Conservation (phyloP, 352 stramenopile genomes). For the Detonula confervacea region DNA sequence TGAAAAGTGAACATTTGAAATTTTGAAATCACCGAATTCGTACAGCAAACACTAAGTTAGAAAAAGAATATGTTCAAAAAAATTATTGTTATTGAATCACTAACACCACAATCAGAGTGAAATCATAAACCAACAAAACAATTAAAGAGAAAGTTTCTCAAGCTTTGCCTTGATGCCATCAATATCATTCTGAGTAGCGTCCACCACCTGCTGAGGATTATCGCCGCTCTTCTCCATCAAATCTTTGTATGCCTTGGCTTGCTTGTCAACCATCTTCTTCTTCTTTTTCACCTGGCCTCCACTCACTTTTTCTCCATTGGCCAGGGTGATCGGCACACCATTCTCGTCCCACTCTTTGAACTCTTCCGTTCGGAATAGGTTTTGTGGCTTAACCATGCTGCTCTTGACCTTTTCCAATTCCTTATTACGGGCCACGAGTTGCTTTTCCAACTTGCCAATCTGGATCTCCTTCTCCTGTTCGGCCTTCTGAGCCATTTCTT, state of each 20-base stretch:
- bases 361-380: slow-evolving; percentile 67
- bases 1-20: too few species aligned
- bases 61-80: too few species aligned
- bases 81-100: too few species aligned
- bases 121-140: too few species aligned
- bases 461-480: slow-evolving; percentile 60
- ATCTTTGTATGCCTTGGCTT: slow-evolving; percentile 60
- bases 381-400: slow-evolving; percentile 59
- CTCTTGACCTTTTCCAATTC: slow-evolving; percentile 64
- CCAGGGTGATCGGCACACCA: slow-evolving; percentile 55
- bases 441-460: slow-evolving; percentile 59
- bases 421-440: slow-evolving; percentile 57
- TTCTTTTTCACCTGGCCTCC: slow-evolving; percentile 65
- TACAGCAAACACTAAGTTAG: too few species aligned
- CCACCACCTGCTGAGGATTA: slow-evolving; percentile 57
- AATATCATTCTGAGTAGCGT: slow-evolving; percentile 48
- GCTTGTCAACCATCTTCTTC: slow-evolving; percentile 66
- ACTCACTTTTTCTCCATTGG: slow-evolving; percentile 56
- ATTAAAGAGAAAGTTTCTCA: slow-evolving; percentile 48
- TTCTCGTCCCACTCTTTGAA: slow-evolving; percentile 70
- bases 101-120: too few species aligned
- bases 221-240: slow-evolving; percentile 61
- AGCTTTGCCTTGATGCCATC: slow-evolving; percentile 62
- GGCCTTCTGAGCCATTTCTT: slow-evolving; percentile 78
- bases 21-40: too few species aligned